These are phyloP conservation scores for Mycena amicta DNA, from an alignment of 768 basidiomycete species.

Conservation along the genomic window DNA sequence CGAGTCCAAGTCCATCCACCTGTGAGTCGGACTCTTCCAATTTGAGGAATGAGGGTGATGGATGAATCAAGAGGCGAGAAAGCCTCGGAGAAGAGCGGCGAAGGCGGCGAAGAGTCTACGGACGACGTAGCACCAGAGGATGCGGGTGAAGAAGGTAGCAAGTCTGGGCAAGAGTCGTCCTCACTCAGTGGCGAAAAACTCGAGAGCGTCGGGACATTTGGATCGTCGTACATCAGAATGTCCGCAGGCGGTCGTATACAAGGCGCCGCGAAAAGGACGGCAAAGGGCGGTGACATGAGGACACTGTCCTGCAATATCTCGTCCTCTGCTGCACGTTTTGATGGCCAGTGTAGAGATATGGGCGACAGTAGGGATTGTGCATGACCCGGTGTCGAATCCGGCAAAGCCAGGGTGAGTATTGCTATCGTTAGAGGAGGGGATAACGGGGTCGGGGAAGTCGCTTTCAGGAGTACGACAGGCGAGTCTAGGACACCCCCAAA, in stretches of 20 bases:
- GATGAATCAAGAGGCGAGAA: background rate
- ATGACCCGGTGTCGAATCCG: background rate
- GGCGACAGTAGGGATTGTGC: slow-evolving; percentile 13
- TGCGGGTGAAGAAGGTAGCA: background rate
- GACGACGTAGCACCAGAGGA: background rate
- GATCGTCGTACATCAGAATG: slow-evolving; percentile 7
- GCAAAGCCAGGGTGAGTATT: slow-evolving; percentile 14
- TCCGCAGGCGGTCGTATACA: slow-evolving; percentile 6
- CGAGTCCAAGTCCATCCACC: background rate
- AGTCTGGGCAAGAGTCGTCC: background rate
- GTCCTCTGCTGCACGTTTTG: slow-evolving; percentile 3
- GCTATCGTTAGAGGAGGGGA: slow-evolving; percentile 21
- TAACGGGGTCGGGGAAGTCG: background rate
- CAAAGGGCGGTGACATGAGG: slow-evolving; percentile 15
- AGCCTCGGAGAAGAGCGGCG: background rate
- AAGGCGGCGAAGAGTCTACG: background rate
- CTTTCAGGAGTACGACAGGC: slow-evolving; percentile 13
- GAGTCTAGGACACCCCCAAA: slow-evolving; percentile 19
- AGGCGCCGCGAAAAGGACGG: background rate
- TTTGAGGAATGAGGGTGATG: background rate
- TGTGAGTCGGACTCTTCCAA: background rate
- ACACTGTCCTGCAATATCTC: slow-evolving; percentile 5
- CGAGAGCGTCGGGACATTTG: background rate
- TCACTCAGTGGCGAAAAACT: background rate
- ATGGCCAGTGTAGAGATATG: slow-evolving; percentile 18